Conservation (phyloP, 2,329 filamentous ascomycete genomes). For the Fonsecaea multimorphosa region DNA sequence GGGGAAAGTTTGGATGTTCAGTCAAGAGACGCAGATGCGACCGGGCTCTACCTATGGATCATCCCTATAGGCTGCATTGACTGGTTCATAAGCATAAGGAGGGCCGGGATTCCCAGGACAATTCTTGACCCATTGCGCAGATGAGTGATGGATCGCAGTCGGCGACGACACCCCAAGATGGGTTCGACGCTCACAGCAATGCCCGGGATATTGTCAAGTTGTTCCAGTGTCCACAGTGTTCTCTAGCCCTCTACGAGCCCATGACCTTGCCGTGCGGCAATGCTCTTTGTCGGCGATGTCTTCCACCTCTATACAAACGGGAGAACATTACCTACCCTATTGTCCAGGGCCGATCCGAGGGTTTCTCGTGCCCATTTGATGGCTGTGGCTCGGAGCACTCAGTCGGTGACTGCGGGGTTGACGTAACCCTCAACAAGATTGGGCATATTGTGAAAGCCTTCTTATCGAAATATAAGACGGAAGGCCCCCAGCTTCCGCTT, state of each 20-base stretch:
- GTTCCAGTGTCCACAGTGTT: constrained; percentile 79
- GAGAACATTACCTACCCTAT: constrained; percentile 79
- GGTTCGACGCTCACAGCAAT: constrained; percentile 59
- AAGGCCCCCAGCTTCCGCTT: constrained; percentile 45
- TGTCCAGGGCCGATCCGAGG: constrained; percentile 67
- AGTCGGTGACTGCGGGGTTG: constrained; percentile 74
- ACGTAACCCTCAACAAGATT: constrained; percentile 78
- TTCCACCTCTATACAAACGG: constrained; percentile 70
- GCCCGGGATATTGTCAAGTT: constrained; percentile 71
- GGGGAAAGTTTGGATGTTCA: background rate
- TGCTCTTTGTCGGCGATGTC: constrained; percentile 74
- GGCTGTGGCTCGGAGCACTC: constrained; percentile 75
- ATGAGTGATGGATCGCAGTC: constrained; percentile 38
- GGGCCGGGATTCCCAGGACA: constrained; percentile 19
- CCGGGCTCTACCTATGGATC: constrained; percentile 24
- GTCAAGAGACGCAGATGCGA: constrained; percentile 9
- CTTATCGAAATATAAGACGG: constrained; percentile 52
- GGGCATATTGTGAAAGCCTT: constrained; percentile 64
- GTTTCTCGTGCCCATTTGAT: constrained; percentile 74
- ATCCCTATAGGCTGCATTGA: constrained; percentile 17
- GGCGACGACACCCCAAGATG: constrained; percentile 42
- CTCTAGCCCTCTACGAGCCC: constrained; percentile 69
- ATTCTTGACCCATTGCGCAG: constrained; percentile 25
- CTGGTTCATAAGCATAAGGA: constrained; percentile 23
- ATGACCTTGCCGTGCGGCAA: constrained; percentile 82